Conservation (phyloP, 2,329 filamentous ascomycete species). For the Setomelanomma holmii region DNA sequence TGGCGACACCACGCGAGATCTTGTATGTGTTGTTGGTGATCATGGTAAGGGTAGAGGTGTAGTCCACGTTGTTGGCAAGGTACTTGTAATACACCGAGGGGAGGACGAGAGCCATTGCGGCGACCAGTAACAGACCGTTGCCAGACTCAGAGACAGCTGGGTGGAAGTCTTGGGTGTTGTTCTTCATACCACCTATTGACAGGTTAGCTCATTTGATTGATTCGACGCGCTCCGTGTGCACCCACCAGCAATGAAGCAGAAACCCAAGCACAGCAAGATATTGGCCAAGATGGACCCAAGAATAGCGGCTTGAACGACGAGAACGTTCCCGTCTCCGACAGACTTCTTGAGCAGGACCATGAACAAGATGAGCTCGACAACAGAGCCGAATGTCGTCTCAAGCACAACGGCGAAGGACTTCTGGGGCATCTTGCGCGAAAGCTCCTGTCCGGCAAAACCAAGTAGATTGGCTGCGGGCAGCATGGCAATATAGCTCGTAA, state of each 20-base stretch:
- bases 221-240: neutral
- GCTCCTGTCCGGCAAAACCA: conserved; percentile 75
- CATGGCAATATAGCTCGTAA: conserved; percentile 78
- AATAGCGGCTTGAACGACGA: conserved; percentile 84
- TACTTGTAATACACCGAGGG: conserved; percentile 62
- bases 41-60: conserved; percentile 58
- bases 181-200: conserved; percentile 64
- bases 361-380: conserved; percentile 85
- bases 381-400: conserved; percentile 69
- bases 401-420: conserved; percentile 72
- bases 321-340: conserved; percentile 52
- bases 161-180: conserved; percentile 74
- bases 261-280: conserved; percentile 77
- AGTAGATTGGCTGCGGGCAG: conserved; percentile 77
- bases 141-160: conserved; percentile 80
- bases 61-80: conserved; percentile 35
- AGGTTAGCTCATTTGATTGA: neutral
- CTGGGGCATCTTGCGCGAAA: conserved; percentile 73
- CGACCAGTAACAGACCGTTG: conserved; percentile 77
- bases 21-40: conserved; percentile 65
- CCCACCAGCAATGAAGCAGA: conserved; percentile 74
- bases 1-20: conserved; percentile 73
- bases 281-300: conserved; percentile 84
- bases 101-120: conserved; percentile 64
- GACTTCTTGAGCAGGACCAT: conserved; percentile 71